phyloP scores from a whole-genome alignment of 1,139 yeast genomes.

The Blastobotrys buckinghamii region DNA sequence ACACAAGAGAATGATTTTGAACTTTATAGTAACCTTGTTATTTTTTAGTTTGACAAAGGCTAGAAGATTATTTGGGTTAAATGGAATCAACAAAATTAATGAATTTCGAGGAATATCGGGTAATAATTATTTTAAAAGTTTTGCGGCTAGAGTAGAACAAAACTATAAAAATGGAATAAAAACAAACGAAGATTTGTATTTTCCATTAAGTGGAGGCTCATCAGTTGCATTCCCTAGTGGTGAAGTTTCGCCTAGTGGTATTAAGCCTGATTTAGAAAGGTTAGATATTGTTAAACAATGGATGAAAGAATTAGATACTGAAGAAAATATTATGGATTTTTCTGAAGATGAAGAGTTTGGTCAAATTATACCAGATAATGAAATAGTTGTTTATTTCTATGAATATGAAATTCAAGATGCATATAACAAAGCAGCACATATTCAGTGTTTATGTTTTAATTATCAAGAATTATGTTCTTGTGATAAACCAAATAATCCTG shows the following conservation, averaged over 20 bases:
- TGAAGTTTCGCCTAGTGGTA: not conserved
- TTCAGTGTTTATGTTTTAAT: conserved; percentile 6
- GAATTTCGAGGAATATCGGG: too few species aligned
- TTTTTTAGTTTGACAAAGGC: too few species aligned
- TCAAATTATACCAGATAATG: not conserved
- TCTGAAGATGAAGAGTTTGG: not conserved
- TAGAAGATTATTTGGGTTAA: too few species aligned
- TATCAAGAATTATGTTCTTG: not conserved
- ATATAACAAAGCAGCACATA: conserved; percentile 1
- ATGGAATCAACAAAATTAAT: too few species aligned
- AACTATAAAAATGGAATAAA: not conserved
- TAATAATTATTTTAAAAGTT: too few species aligned
- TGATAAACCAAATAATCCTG: not conserved
- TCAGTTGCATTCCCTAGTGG: not conserved
- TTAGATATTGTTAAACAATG: not conserved
- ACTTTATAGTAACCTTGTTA: too few species aligned
- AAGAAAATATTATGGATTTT: not conserved
- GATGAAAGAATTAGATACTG: conserved; percentile 1
- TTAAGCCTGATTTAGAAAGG: not conserved
- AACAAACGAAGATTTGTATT: not conserved
- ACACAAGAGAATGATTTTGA: too few species aligned
- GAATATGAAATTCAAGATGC: conserved; percentile 1
- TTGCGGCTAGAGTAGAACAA: not conserved
- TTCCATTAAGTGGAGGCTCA: conserved; percentile 4
- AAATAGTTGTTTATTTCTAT: conserved; percentile 1